These are phyloP conservation scores for Oropetium thomaeum DNA, from an alignment of 176 grass and related monocot species.

Conservation along the genomic window DNA sequence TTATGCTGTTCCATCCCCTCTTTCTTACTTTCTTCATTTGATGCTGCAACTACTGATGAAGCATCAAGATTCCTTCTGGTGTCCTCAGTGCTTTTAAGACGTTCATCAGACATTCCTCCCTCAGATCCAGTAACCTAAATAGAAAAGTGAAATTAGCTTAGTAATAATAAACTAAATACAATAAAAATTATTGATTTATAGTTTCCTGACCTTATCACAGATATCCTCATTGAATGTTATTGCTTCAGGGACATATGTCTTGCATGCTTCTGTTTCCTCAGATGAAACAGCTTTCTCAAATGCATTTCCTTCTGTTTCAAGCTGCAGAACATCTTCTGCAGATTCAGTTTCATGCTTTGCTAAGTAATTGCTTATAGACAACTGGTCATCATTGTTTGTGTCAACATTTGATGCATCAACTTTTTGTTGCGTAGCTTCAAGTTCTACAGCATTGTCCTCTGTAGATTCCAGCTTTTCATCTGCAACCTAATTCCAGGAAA, in stretches of 20 bases:
- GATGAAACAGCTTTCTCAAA: not conserved
- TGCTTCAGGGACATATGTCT: slow-evolving; percentile 20
- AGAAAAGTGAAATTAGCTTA: slow-evolving; percentile 30
- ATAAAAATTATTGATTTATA: slow-evolving; percentile 19
- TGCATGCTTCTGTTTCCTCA: slow-evolving; percentile 29
- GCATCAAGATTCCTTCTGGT: slow-evolving; percentile 39
- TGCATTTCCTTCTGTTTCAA: slow-evolving; percentile 21
- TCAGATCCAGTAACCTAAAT: slow-evolving; percentile 47
- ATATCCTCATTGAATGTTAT: slow-evolving; percentile 17
- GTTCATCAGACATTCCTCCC: slow-evolving; percentile 36
- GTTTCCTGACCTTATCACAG: slow-evolving; percentile 30
- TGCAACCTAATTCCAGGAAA: slow-evolving; percentile 28
- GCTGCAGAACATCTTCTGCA: slow-evolving; percentile 6
- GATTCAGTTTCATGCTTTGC: not conserved
- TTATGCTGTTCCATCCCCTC: slow-evolving; percentile 36
- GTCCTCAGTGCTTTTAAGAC: slow-evolving; percentile 27
- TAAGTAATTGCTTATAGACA: not conserved
- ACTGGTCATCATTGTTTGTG: not conserved
- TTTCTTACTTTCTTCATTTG: slow-evolving; percentile 38
- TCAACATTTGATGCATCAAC: not conserved
- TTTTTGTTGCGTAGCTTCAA: slow-evolving; percentile 19
- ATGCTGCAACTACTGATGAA: slow-evolving; percentile 45
- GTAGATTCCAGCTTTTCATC: slow-evolving; percentile 25
- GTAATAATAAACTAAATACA: slow-evolving; percentile 13
- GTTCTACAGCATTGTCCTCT: slow-evolving; percentile 18